Evolutionary conservation across 2,329 filamentous ascomycete species (phyloP).

Genomic region (Chaetomiaceae sp.): DNA sequence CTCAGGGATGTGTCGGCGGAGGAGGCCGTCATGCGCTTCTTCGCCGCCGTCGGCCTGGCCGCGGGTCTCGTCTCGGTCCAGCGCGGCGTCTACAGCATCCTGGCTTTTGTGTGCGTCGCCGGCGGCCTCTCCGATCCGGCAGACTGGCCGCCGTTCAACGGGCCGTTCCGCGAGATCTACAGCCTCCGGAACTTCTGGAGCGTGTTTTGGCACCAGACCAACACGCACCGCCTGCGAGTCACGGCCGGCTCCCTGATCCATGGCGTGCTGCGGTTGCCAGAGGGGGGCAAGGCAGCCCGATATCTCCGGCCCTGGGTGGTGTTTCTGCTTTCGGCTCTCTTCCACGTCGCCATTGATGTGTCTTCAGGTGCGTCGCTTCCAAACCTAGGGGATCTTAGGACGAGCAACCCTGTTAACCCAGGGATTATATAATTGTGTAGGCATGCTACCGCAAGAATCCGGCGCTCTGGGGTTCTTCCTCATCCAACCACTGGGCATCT

Average conservation of each 20-base stretch:
- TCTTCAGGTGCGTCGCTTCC: neutral
- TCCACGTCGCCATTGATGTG: slow-evolving; percentile 10
- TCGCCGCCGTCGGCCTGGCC: neutral
- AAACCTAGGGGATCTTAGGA: neutral
- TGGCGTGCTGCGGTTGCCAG: slow-evolving; percentile 1
- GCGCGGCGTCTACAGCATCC: neutral
- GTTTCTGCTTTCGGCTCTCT: slow-evolving; percentile 5
- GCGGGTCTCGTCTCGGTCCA: neutral
- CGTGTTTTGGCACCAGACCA: neutral
- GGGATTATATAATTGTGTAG: neutral
- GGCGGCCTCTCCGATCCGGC: neutral
- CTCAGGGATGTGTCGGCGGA: neutral
- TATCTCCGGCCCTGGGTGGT: slow-evolving; percentile 3
- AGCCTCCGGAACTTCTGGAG: neutral
- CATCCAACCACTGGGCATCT: slow-evolving; percentile 7
- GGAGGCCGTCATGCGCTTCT: neutral
- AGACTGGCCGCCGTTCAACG: neutral
- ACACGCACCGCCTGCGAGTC: slow-evolving; percentile 5
- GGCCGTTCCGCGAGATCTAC: neutral
- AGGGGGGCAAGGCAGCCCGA: neutral
- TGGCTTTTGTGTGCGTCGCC: neutral
- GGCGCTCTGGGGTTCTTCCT: slow-evolving; percentile 7
- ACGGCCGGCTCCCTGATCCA: neutral
- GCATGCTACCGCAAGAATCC: slow-evolving; percentile 3
- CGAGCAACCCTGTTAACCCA: neutral